Percentiles rank a stretch among this genome's conserved stretches.
Evolutionary conservation across 345 rosid genomes (phyloP).

Genomic region (Syzygium aqueum): DNA sequence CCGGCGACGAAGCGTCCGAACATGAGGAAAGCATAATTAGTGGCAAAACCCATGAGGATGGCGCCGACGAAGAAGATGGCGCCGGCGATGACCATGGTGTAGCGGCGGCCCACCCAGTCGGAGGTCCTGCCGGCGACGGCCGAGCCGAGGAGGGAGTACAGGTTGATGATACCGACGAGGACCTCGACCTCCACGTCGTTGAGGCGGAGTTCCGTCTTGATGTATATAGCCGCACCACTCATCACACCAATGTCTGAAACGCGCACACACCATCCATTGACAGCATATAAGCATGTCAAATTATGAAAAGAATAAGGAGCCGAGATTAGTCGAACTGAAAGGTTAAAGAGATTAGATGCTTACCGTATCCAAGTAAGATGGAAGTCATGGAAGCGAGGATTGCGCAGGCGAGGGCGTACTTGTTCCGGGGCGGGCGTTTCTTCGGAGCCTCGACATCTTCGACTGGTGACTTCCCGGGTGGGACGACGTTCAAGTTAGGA

Average conservation of each 20-base stretch:
- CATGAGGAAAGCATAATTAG: slow-evolving; percentile 83
- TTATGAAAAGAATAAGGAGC: neutral
- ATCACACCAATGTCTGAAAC: slow-evolving; percentile 71
- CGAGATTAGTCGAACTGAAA: neutral
- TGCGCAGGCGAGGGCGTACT: slow-evolving; percentile 63
- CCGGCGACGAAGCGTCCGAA: slow-evolving; percentile 89
- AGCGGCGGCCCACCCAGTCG: slow-evolving; percentile 90
- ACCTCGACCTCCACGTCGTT: slow-evolving; percentile 38
- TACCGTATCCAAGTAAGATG: slow-evolving; percentile 75
- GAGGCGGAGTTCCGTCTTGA: slow-evolving; percentile 34
- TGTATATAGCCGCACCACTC: slow-evolving; percentile 66
- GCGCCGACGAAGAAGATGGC: slow-evolving; percentile 83
- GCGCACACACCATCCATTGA: neutral
- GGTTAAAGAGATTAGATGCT: neutral
- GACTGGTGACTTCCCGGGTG: neutral
- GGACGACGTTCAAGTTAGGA: neutral
- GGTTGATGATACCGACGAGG: slow-evolving; percentile 53
- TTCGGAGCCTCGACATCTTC: slow-evolving; percentile 31
- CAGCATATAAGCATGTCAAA: neutral
- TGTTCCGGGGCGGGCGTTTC: slow-evolving; percentile 48
- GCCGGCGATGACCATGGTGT: slow-evolving; percentile 75
- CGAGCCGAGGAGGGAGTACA: slow-evolving; percentile 68
- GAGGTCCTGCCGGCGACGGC: slow-evolving; percentile 78
- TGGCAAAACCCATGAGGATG: slow-evolving; percentile 77
- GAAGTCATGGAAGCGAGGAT: slow-evolving; percentile 79